Conservation (phyloP, 139 green algal species). For the Haematococcus lacustris region DNA sequence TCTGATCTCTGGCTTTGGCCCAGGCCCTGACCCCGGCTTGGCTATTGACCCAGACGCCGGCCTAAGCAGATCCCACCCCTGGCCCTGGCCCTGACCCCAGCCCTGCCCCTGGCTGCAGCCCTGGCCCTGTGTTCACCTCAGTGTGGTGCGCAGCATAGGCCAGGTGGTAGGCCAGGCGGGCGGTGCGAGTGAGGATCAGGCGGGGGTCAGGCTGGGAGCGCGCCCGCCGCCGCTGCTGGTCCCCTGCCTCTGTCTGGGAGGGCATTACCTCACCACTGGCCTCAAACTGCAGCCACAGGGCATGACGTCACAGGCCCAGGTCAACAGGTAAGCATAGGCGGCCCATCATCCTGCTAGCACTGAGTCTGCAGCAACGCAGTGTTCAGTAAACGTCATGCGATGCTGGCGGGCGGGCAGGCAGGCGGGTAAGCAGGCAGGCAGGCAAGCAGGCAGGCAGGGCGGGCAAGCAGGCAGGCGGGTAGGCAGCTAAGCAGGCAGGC, state of each 20-base stretch:
- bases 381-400: too few relatives aligned
- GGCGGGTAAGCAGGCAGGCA: too few relatives aligned
- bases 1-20: too few relatives aligned
- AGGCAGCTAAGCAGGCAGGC: not conserved
- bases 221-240: slow-evolving; percentile 17
- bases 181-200: slow-evolving; percentile 29
- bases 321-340: not conserved
- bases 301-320: too few relatives aligned
- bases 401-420: too few relatives aligned
- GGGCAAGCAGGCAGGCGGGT: too few relatives aligned
- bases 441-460: not conserved
- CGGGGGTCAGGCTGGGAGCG: slow-evolving; percentile 27
- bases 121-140: not conserved
- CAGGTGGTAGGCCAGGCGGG: slow-evolving; percentile 24
- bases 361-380: not conserved
- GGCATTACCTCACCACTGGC: slow-evolving; percentile 18
- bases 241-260: slow-evolving; percentile 17
- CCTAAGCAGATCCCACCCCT: too few relatives aligned
- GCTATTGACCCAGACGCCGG: too few relatives aligned
- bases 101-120: too few relatives aligned
- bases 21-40: too few relatives aligned
- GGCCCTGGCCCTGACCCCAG: too few relatives aligned
- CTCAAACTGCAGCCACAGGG: slow-evolving; percentile 16
- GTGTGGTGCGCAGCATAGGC: not conserved
- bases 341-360: not conserved